A percentile compares a stretch with the other conserved stretches of the same genome.
Conservation (phyloP, 2,329 filamentous ascomycete genomes). For the Diplodia seriata region DNA sequence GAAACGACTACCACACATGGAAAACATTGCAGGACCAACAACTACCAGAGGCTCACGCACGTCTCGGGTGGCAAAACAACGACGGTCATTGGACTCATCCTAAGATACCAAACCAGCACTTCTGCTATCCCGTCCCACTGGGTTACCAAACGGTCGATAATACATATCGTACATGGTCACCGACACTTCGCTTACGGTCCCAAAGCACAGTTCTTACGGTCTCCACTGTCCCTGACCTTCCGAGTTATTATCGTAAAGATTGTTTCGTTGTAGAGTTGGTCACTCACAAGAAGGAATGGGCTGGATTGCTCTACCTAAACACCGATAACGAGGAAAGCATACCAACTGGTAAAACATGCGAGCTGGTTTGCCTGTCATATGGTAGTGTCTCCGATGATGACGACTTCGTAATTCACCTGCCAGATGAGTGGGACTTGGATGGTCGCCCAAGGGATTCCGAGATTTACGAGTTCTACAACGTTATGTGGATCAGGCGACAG, state of each 20-base stretch:
- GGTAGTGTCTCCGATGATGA: not conserved
- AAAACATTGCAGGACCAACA: not conserved
- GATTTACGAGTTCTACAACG: not conserved
- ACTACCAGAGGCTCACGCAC: not conserved
- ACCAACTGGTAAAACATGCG: not conserved
- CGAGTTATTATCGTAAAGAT: no score
- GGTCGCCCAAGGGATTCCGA: not conserved
- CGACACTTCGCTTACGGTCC: not conserved
- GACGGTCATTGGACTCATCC: not conserved
- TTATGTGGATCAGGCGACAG: not conserved
- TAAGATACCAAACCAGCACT: fast-evolving
- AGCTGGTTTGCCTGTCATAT: not conserved
- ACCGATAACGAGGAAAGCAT: not conserved
- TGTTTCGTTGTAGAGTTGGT: not conserved
- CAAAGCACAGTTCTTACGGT: not conserved
- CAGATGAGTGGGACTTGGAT: not conserved
- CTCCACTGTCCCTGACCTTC: not conserved
- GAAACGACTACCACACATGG: not conserved
- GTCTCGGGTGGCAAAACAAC: not conserved
- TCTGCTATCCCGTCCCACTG: not conserved
- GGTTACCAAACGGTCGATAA: not conserved
- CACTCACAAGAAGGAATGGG: not conserved
- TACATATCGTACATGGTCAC: not conserved
- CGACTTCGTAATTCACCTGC: no score
- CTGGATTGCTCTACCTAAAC: not conserved